These are phyloP conservation scores for Fusarium abutilonis DNA, from an alignment of 2,329 filamentous ascomycete species.

Conservation along the genomic window DNA sequence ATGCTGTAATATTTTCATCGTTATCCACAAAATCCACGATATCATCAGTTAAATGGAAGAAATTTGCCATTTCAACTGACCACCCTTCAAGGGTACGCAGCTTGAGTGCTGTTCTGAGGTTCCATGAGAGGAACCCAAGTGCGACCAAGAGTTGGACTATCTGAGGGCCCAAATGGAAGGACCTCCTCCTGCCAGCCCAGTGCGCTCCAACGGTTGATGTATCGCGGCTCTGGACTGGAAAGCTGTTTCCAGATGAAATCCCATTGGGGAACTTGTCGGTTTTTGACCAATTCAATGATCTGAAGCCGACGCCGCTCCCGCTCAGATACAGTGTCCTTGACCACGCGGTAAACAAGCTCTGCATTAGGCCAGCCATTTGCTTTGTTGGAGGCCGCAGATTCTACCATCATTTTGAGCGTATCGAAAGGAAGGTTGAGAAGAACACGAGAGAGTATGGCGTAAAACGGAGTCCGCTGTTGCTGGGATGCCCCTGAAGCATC, in stretches of 20 bases:
- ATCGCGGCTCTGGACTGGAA: constrained; percentile 52
- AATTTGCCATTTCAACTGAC: constrained; percentile 22
- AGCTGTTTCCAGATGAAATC: constrained; percentile 51
- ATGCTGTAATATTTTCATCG: constrained; percentile 34
- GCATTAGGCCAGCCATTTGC: constrained; percentile 61
- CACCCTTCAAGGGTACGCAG: constrained; percentile 48
- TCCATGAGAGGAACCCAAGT: constrained; percentile 56
- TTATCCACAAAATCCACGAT: constrained; percentile 38
- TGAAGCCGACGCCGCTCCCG: constrained; percentile 66
- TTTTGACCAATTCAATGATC: constrained; percentile 56
- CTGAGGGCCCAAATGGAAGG: constrained; percentile 50
- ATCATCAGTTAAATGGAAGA: constrained; percentile 29
- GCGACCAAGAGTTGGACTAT: constrained; percentile 56
- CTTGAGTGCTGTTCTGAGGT: constrained; percentile 33
- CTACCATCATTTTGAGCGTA: constrained; percentile 71
- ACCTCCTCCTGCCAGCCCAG: constrained; percentile 62
- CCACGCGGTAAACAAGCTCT: constrained; percentile 59
- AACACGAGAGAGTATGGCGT: constrained; percentile 69
- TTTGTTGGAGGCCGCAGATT: constrained; percentile 64
- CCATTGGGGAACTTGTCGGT: constrained; percentile 50
- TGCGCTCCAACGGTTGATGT: constrained; percentile 57
- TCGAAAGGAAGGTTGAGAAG: constrained; percentile 76
- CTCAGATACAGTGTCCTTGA: constrained; percentile 63
- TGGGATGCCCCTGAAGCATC: constrained; percentile 46
- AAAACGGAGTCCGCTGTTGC: constrained; percentile 49